Evolutionary conservation across 495 filamentous ascomycete genomes (phyloP), one percentile per base, ranked within the genome.

Genomic region (Geopyxis carbonaria): DNA sequence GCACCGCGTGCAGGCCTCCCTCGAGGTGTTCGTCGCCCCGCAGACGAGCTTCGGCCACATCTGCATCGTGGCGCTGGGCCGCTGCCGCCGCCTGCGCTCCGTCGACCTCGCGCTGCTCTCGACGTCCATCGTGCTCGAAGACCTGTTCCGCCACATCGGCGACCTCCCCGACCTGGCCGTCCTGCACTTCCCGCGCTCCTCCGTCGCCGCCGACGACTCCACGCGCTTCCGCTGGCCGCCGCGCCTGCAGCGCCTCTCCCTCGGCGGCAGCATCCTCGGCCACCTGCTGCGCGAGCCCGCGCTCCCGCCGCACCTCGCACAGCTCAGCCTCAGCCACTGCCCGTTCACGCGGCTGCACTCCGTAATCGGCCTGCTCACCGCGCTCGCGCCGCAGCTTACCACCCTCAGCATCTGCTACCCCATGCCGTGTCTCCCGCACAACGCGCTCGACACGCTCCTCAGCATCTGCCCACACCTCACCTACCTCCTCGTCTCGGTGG

Each of bases 21-120:
- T 84, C 6, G 66, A 72, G 32, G 59, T 60, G 22, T 78, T 84
- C 47, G 56, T 70, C 23, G 78, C 78, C 10, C 78, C 78, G 0
- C 72, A 70, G 31, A 63, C 72, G 2, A 67, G 66, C 8, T 84
- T 84, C 47, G 64, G 66, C 6, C 57, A 74, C 30, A 78, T 76
- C 44, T 72, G 69, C 45, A 66, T 80, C 40, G 70, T 75, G 8
- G 62, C 72, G 9, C 55, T 83, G 11, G 61, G 66, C 9, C 76
- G 78, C 62, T 79, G 75, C 56, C 46, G 48, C 7, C 57, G 65
- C 6, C 61, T 81, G 6, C 55, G 54, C 3, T 28, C 57, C 28
- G 61, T 83, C 19, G 69, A 83, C 46, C 61, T 83, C 22, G 66
- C 63, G 10, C 64, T 78, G 16, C 64, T 80, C 14, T 59, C 57